Base-by-base conservation (phyloP, 1,284 basidiomycete species). In the Trichosporon faecale region DNA sequence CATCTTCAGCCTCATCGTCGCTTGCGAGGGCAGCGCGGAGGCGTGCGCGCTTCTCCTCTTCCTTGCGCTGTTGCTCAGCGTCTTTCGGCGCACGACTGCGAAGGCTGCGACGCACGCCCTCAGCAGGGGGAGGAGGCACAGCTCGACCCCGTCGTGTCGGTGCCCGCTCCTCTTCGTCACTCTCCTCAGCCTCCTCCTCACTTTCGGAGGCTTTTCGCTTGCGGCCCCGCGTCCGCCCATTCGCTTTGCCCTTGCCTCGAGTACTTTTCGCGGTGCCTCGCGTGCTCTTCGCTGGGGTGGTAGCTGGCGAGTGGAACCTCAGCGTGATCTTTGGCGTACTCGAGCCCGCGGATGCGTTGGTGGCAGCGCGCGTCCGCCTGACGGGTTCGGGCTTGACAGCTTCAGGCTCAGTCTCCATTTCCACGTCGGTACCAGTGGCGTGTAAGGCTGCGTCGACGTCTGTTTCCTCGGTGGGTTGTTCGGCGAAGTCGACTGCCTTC, bases 81-180 rank as follows among this genome's bases (percentile, higher is more conserved):
- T 68, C 75, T 72, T 77, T 78, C 11, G 73, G 69, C 4, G 68
- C 73, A 12, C 77, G 73, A 46, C 75, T 77, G 12, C 78, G 70
- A 12, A 78, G 67, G 31, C 73, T 76, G 27, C 78, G 68, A 29
- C 18, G 67, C 66, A 29, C 35, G n/a, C 64, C 57, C 7, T 61
- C 57, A 21, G n/a, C 57, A 3, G 57, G 57, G 6, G 57, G 29
- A 18, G 57, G 29, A 61, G 57, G 57, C 1, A 29, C 29, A 5
- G 27, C 57, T 33, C 67, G 61, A 27, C 49, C 44, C 8, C 40
- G 44, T 5, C 46, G 21, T 18, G 44, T 46, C 27, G 64, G 21
- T 29, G 35, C 60, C 1, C 66, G 60, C 23, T 69, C 65, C n/a
- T 67, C 68, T 14, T 65, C 33, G 0, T 65, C 68, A 31, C 64